Evolutionary conservation across 495 filamentous ascomycete species (phyloP), one percentile per base, ranked within the genome.

Genomic region (Cairneyella variabilis): DNA sequence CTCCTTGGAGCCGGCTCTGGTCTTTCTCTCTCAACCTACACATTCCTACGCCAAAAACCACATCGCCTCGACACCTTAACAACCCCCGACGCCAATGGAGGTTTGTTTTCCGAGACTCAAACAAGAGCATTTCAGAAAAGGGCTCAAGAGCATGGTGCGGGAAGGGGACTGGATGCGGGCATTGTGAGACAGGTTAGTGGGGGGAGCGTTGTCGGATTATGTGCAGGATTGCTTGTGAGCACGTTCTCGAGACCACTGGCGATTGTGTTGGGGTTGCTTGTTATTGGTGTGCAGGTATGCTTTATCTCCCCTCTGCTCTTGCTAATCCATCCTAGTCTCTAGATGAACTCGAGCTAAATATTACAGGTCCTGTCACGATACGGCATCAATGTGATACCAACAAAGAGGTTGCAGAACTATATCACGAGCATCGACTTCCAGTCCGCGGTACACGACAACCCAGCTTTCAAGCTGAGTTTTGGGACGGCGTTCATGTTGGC

Each of bases 381-480:
- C 54, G 90, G 90, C 14, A 83, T 91, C 57, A 82, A 89, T 61
- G 56, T 93, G 27, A 64, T 95, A 58, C 78, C 86, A 32, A 68
- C 83, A 66, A 57, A 73, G 61, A 57, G 69, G n/a, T 54, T 89
- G 48, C 80, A 86, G 54, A 69, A 74, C 48, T 83, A 80, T 57
- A 69, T 84, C 21, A 79, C 75, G 65, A 65, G 65, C 12, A 74
- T 82, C 21, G 72, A 86, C 62, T n/a, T 88, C 43, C 64, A 73
- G 21, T 75, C 74, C 1, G 76, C 81, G 3, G 66, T 93, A 51
- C 78, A 80, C 56, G 76, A 83, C 52, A 78, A 91, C 63, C 72
- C 80, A 17, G 84, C 84, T 0, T 89, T 95, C 63, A 93, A 91
- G 74, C 60, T 92, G 8, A 83, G 81, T 34, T 92, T 93, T 62